phyloP scores from a whole-genome alignment of 2,329 filamentous ascomycete species.

The Ceratocystiopsis brevicomis region DNA sequence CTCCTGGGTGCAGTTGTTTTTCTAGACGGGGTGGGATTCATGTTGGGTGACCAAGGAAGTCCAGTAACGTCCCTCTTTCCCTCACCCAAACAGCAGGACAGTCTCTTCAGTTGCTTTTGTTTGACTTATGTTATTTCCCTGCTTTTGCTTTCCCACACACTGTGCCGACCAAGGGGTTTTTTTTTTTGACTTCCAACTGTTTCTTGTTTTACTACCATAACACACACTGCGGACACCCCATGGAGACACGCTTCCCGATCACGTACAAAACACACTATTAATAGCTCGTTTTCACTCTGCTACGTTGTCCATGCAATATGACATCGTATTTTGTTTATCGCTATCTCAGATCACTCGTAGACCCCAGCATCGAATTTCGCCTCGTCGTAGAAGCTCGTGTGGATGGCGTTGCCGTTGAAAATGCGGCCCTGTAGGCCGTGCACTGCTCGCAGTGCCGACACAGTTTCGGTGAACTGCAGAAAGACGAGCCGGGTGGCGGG shows the following conservation, averaged over 20 bases:
- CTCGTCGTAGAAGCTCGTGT: conserved; percentile 62
- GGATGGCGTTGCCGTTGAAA: conserved; percentile 74
- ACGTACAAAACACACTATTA: conserved; percentile 8
- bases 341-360: conserved; percentile 1
- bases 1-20: conserved; percentile 1
- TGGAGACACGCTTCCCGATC: conserved; percentile 1
- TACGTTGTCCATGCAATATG: neutral
- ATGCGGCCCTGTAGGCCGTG: conserved; percentile 73
- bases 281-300: conserved; percentile 5
- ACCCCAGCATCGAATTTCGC: conserved; percentile 60
- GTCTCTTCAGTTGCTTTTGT: neutral
- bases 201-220: neutral
- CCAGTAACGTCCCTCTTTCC: too few species aligned
- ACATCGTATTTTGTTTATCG: too few species aligned
- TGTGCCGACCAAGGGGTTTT: neutral
- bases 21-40: neutral
- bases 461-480: conserved; percentile 73
- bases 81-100: neutral
- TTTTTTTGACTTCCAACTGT: neutral
- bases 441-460: conserved; percentile 74
- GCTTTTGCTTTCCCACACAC: neutral
- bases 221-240: conserved; percentile 1
- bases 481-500: conserved; percentile 52
- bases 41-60: too few species aligned
- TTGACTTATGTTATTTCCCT: conserved; percentile 1